These are phyloP conservation scores for Rhizopogon vinicolor DNA, from an alignment of 768 basidiomycete species.

Conservation along the genomic window DNA sequence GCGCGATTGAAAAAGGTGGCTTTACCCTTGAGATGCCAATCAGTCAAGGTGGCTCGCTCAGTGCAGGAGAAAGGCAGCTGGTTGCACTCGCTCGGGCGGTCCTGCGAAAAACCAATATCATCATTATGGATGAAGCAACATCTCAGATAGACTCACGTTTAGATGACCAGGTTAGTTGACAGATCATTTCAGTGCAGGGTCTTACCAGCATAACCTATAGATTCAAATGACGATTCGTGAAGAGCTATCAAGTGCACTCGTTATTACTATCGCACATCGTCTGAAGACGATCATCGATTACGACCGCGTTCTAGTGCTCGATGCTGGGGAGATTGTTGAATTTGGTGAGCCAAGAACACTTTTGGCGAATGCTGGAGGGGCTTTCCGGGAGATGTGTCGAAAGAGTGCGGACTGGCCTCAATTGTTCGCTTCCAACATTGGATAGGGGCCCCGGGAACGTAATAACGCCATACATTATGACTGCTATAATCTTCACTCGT, in stretches of 20 bases:
- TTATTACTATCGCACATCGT: constrained; percentile 82
- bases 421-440: constrained; percentile 26
- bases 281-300: constrained; percentile 76
- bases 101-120: constrained; percentile 57
- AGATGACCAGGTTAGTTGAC: constrained; percentile 54
- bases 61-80: constrained; percentile 77
- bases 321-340: constrained; percentile 68
- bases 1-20: constrained; percentile 14
- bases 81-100: constrained; percentile 68
- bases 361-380: constrained; percentile 46
- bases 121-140: constrained; percentile 77
- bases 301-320: constrained; percentile 69
- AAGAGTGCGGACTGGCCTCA: constrained; percentile 51
- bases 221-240: constrained; percentile 73
- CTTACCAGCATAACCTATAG: constrained; percentile 26
- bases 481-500: background rate
- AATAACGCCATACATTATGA: background rate
- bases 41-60: constrained; percentile 56
- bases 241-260: constrained; percentile 65
- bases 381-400: constrained; percentile 66
- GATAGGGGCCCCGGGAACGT: constrained; percentile 1
- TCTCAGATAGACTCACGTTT: constrained; percentile 67
- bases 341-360: constrained; percentile 64
- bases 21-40: constrained; percentile 56
- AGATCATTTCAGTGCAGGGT: background rate